These are phyloP conservation scores for Aspergillus brunneoviolaceus DNA, from an alignment of 2,329 filamentous ascomycete genomes.

Conservation along the genomic window DNA sequence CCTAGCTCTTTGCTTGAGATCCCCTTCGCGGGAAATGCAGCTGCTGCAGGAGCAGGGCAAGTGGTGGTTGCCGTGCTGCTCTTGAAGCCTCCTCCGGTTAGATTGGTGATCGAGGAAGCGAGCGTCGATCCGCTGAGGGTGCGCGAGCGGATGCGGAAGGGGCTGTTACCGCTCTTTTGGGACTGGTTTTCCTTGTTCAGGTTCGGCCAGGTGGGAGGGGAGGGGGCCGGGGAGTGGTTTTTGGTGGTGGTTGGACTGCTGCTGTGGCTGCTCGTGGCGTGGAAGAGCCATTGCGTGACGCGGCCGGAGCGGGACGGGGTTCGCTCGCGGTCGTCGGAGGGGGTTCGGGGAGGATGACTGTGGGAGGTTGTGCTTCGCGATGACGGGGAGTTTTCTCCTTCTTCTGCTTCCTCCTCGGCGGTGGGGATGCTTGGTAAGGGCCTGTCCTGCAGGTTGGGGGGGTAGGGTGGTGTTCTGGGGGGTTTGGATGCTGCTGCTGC, in stretches of 20 bases:
- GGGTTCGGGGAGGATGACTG: constrained; percentile 7
- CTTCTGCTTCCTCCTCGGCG: constrained; percentile 5
- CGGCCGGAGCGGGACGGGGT: constrained; percentile 26
- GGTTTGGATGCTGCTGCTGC: constrained; percentile 15
- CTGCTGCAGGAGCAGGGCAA: constrained; percentile 14
- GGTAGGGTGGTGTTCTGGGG: constrained; percentile 23
- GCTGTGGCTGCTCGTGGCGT: constrained; percentile 19
- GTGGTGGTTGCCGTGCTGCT: constrained; percentile 23
- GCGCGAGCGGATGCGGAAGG: constrained; percentile 30
- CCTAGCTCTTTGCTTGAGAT: background rate
- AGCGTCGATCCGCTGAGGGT: constrained; percentile 39
- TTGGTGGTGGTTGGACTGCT: background rate
- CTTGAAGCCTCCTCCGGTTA: constrained; percentile 12
- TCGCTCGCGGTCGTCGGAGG: constrained; percentile 10
- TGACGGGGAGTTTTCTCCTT: background rate
- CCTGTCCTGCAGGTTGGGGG: constrained; percentile 25
- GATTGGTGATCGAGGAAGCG: constrained; percentile 28
- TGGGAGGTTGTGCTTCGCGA: background rate
- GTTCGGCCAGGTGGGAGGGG: background rate
- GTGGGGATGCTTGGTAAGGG: constrained; percentile 23
- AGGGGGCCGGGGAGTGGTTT: constrained; percentile 12
- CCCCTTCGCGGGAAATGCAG: constrained; percentile 13
- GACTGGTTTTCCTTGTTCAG: constrained; percentile 14
- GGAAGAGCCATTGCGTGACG: constrained; percentile 34
- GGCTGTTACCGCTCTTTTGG: constrained; percentile 12